Percentiles rank a stretch among this genome's conserved stretches.
These are phyloP conservation scores for Elymus sibiricus DNA, from an alignment of 176 grass and related monocot genomes.

Conservation along the genomic window DNA sequence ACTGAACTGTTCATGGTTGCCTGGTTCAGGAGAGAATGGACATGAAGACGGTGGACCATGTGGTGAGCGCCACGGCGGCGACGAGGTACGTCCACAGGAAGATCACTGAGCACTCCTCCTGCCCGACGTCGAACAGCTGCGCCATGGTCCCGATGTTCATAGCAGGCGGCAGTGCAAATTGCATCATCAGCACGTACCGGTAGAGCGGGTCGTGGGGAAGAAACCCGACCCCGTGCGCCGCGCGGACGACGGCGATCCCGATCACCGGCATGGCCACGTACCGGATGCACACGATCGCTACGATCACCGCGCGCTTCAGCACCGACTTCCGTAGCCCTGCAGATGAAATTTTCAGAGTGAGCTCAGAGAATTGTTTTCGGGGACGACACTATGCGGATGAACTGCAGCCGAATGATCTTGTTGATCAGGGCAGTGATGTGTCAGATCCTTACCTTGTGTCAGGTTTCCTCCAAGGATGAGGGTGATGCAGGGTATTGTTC, in stretches of 20 bases:
- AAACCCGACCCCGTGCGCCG: conserved; percentile 56
- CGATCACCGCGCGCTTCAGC: conserved; percentile 42
- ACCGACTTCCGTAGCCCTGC: conserved; percentile 61
- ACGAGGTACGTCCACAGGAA: conserved; percentile 28
- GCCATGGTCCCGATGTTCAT: conserved; percentile 90
- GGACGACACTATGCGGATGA: not conserved
- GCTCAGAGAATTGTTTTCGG: not conserved
- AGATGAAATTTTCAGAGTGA: not conserved
- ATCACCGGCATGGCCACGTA: conserved; percentile 64
- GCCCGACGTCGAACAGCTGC: conserved; percentile 48
- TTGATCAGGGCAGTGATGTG: not conserved
- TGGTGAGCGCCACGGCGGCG: conserved; percentile 40
- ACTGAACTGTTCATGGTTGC: not conserved
- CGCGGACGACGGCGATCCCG: conserved; percentile 55
- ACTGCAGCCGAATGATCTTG: not conserved
- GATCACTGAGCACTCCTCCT: conserved; percentile 44
- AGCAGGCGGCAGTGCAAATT: conserved; percentile 78
- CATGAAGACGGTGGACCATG: conserved; percentile 48
- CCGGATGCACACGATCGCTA: conserved; percentile 55
- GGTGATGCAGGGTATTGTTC: conserved; percentile 80
- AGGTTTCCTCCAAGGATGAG: conserved; percentile 93
- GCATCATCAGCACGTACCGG: conserved; percentile 80
- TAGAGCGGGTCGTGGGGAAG: conserved; percentile 67
- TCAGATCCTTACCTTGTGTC: conserved; percentile 41
- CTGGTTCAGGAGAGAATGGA: not conserved